phyloP scores from a whole-genome alignment of 2,329 filamentous ascomycete genomes.

The Sphaerostilbella broomeana region DNA sequence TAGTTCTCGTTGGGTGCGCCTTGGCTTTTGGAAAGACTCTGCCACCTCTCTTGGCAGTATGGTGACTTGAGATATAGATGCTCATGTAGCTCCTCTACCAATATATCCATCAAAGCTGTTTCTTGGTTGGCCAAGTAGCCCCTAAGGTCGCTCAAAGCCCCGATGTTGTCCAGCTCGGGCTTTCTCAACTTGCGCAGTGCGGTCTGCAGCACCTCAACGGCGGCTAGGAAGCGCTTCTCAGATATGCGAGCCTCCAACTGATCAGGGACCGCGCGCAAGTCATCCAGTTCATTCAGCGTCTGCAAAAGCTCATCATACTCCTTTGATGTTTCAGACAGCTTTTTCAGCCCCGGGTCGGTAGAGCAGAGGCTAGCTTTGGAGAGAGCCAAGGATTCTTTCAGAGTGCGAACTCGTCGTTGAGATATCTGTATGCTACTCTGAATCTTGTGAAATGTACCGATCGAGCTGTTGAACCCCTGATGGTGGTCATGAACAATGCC shows the following conservation, averaged over 20 bases:
- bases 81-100: constrained; percentile 95
- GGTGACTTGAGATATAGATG: constrained; percentile 96
- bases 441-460: constrained; percentile 98
- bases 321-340: constrained; percentile 78
- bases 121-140: constrained; percentile 92
- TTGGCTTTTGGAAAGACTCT: constrained; percentile 65
- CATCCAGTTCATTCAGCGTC: constrained; percentile 75
- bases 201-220: constrained; percentile 86
- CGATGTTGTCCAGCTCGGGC: constrained; percentile 86
- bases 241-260: constrained; percentile 91
- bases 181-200: constrained; percentile 76
- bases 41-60: constrained; percentile 96
- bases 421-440: constrained; percentile 86
- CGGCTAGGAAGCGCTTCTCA: constrained; percentile 88
- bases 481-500: constrained; percentile 97
- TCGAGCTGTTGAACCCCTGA: constrained; percentile 98
- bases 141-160: constrained; percentile 76
- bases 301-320: constrained; percentile 87
- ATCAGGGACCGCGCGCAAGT: constrained; percentile 82
- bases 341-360: constrained; percentile 85
- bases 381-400: constrained; percentile 76
- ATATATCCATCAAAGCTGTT: constrained; percentile 80
- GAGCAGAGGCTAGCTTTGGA: constrained; percentile 77
- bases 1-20: constrained; percentile 45
- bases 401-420: constrained; percentile 72